phyloP scores from a whole-genome alignment of 1,284 basidiomycete species.

The Rhodotorula sp. region DNA sequence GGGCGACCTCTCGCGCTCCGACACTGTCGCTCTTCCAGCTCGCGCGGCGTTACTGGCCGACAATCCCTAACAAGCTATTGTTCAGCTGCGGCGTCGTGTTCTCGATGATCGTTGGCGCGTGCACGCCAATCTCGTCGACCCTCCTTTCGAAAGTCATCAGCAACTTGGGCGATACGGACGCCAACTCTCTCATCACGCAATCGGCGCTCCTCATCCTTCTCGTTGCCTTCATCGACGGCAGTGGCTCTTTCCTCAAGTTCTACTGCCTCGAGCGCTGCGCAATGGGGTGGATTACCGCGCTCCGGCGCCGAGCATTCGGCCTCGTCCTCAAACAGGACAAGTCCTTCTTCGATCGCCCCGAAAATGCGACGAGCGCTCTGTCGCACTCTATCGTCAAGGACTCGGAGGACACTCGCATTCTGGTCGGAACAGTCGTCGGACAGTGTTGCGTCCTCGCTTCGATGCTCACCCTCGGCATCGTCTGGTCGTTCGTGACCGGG shows the following conservation, averaged over 20 bases:
- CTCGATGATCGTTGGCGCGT: conserved; percentile 68
- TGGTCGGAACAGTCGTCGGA: conserved; percentile 71
- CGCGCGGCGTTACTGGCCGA: conserved; percentile 64
- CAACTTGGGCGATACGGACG: conserved; percentile 65
- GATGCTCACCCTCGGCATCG: conserved; percentile 77
- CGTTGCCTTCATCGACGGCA: conserved; percentile 70
- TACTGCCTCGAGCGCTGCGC: conserved; percentile 71
- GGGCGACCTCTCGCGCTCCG: neutral
- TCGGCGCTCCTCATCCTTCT: conserved; percentile 57
- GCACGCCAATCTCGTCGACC: conserved; percentile 89
- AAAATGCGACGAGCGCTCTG: conserved; percentile 64
- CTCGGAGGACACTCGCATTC: conserved; percentile 77
- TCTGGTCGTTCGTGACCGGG: conserved; percentile 82
- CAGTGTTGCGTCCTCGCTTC: conserved; percentile 69
- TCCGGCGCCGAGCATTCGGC: conserved; percentile 63
- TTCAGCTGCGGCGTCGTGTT: conserved; percentile 66
- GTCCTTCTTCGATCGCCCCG: conserved; percentile 76
- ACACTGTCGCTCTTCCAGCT: conserved; percentile 54
- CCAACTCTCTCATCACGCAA: conserved; percentile 55
- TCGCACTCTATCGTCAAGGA: conserved; percentile 84
- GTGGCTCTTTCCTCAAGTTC: conserved; percentile 70
- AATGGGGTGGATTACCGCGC: conserved; percentile 68
- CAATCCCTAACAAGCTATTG: conserved; percentile 69
- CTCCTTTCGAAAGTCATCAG: conserved; percentile 78
- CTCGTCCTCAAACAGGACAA: conserved; percentile 79